Base-by-base conservation (phyloP, 305 asterid genomes). In the Rubia occidens region DNA sequence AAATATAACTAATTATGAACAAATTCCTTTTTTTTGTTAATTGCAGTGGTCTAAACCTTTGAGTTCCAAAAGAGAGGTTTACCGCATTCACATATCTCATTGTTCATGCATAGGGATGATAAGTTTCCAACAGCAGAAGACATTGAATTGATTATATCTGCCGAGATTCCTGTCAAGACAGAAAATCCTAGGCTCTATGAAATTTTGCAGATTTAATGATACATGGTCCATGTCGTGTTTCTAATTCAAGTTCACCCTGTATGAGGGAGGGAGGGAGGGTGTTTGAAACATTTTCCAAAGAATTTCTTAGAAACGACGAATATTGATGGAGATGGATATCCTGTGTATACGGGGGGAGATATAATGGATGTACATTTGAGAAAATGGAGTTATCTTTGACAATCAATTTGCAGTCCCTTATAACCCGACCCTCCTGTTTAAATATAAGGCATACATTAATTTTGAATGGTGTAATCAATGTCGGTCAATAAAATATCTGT, bases 271-370 rank as follows among this genome's bases (percentile, higher is more conserved):
- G 49, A 64, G 4, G 32, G 24, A 35, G 15, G 32, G n/a, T 64
- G 49, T 42, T 15, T 32, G 9, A 37, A 42, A 39, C 24, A 39
- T n/a, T 64, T 35, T 64, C 53, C 68, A 42, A 39, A 39, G 5
- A 15, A 39, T 4, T 64, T 32, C 29, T 14, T 0, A 6, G 68
- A 64, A 37, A 13, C 7, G 3, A 64, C 17, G 9, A 17, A 17
- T 42, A 17, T 37, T 64, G 68, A 40, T 42, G 68, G 15, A 14
- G 68, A 64, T 14, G 68, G 68, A 5, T 64, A 64, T 64, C 53
- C 26, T 37, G 8, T 37, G 8, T n/a, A 1, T 64, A 64, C 17
- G 8, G 5, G 29, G 15, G 53, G 7, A 10, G 32, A 11, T 35
- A 64, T 64, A 21, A 40, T 43, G 68, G 53, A 6, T 3, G 14